Evolutionary conservation across 768 basidiomycete species (phyloP).

Genomic region (Asterophora lycoperdoides): DNA sequence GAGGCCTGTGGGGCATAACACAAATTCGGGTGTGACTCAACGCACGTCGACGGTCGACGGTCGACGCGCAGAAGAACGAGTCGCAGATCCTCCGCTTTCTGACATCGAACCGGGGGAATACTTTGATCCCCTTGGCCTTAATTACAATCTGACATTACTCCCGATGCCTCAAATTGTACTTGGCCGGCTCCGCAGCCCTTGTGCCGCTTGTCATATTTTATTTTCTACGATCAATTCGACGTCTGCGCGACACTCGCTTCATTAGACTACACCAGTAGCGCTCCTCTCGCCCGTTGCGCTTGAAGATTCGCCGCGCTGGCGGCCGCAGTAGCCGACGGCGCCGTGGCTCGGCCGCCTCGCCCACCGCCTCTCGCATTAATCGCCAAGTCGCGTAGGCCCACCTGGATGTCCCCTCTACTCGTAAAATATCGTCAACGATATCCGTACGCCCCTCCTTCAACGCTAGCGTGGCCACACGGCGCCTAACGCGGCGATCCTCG

Average conservation of each 20-base stretch:
- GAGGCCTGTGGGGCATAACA: not conserved
- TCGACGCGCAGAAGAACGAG: conserved; percentile 6
- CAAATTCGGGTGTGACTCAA: conserved; percentile 16
- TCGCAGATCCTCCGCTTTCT: conserved; percentile 18
- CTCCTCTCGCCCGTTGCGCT: conserved; percentile 29
- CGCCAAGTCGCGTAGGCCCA: conserved; percentile 16
- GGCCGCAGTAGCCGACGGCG: conserved; percentile 15
- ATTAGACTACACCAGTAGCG: conserved; percentile 25
- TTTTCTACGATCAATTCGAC: conserved; percentile 5
- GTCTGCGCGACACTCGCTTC: conserved; percentile 15
- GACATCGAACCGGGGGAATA: conserved; percentile 13
- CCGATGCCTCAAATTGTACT: not conserved
- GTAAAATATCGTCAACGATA: conserved; percentile 34
- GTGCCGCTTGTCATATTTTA: conserved; percentile 5
- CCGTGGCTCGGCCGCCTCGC: conserved; percentile 10
- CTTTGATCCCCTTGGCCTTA: no score
- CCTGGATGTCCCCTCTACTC: conserved; percentile 12
- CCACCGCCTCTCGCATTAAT: conserved; percentile 16
- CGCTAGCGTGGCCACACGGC: conserved; percentile 55
- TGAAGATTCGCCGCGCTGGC: conserved; percentile 26
- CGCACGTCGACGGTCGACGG: no score
- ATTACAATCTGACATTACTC: no score
- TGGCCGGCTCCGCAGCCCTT: conserved; percentile 3
- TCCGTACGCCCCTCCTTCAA: conserved; percentile 61
- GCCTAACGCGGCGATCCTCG: conserved; percentile 54